Percentiles rank a stretch among this genome's conserved stretches.
phyloP scores from a whole-genome alignment of 2,329 filamentous ascomycete genomes.

The Albifimbria verrucaria region DNA sequence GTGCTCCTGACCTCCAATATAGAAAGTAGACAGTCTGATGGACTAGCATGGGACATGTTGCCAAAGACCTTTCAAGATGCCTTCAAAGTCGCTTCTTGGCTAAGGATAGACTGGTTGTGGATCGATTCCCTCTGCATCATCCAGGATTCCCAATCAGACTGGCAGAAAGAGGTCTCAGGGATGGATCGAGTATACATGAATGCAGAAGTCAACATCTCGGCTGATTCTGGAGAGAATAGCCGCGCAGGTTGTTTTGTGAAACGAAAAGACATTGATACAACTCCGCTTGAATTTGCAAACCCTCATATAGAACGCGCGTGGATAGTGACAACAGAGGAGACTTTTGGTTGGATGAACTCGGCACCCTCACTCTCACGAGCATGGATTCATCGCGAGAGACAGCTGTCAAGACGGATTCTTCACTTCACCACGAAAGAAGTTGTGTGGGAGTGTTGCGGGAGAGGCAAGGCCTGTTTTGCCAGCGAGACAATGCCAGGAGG shows the following conservation, averaged over 20 bases:
- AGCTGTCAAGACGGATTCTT: neutral
- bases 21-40: neutral
- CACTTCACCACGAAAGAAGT: neutral
- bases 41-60: neutral
- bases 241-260: neutral
- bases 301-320: neutral
- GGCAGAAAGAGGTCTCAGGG: neutral
- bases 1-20: neutral
- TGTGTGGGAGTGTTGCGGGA: neutral
- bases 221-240: neutral
- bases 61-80: neutral
- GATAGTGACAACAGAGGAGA: neutral
- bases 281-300: neutral
- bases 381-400: neutral
- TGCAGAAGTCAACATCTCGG: neutral
- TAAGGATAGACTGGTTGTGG: neutral
- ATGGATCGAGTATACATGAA: neutral
- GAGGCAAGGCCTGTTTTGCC: neutral
- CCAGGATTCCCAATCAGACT: neutral
- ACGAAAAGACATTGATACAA: neutral
- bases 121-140: neutral
- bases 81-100: neutral
- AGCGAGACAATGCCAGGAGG: neutral
- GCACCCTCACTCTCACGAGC: neutral
- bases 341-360: neutral